Evolutionary conservation across 2,329 filamentous ascomycete genomes (phyloP), one percentile per base, ranked within the genome.

Genomic region (Fonsecaea nubica): DNA sequence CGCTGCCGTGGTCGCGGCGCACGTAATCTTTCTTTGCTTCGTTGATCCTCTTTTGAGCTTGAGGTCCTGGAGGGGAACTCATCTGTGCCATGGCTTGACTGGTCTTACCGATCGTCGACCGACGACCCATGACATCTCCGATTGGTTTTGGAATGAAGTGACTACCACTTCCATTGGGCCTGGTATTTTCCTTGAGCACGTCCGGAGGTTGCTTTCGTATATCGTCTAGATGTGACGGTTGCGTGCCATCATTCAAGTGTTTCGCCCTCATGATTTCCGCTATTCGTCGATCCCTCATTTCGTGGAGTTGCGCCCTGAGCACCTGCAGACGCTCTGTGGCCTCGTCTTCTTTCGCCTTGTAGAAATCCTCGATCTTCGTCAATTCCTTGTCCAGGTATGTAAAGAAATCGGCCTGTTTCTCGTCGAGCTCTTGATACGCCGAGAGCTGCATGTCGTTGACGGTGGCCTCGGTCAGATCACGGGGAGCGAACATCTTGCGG

Each of bases 311-410:
- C 59, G 93, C 88, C 50, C 91, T 87, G 55, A 99, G 82, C 3
- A 90, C 77, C 0, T 82, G 80, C 30, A 97, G 81, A 1, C 93
- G 87, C 62, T 89, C 81, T 0, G 88, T 90, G 0, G 94, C 92
- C 75, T 97, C 92, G 33, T 91, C 86, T 76, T 99, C 95, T 76
- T 97, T 97, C 71, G 87, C 81, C 72, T 87, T 89, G 81, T 98
- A 98, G 75, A 99, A 99, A 0, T 83, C 80, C 76, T 99, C 93
- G 10, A 99, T 92, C 79, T 98, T 99, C n/a, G 89, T 84, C 13
- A 99, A 82, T 79, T 99, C 91, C 9, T 81, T 82, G 72, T 97
- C 92, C 61, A 99, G 82, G 74, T 95, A 99, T 0, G 83, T 80
- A 77, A 93, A 94, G 75, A 99, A 98, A 13, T 97, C 92, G n/a